Conservation (phyloP, 768 basidiomycete genomes). For the Tricholoma terreum region DNA sequence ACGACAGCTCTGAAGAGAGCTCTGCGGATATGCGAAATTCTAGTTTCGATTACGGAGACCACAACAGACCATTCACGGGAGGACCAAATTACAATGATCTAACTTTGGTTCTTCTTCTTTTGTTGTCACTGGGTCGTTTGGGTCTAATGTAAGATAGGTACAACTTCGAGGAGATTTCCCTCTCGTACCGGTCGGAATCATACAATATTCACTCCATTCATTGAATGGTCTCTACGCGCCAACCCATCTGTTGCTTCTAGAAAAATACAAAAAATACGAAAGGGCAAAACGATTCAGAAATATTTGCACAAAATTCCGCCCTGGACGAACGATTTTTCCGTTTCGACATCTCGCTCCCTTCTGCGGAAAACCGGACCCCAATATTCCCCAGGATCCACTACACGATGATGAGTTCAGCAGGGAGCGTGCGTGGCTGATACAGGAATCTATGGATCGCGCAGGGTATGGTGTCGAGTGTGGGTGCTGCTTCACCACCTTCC, state of each 20-base stretch:
- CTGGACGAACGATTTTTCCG: too few relatives aligned
- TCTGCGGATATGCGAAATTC: not conserved
- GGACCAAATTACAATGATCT: conserved; percentile 45
- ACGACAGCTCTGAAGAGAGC: not conserved
- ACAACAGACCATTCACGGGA: conserved; percentile 38
- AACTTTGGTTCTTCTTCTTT: conserved; percentile 45
- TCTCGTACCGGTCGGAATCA: conserved; percentile 47
- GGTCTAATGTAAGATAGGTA: conserved; percentile 32
- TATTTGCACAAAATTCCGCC: too few relatives aligned
- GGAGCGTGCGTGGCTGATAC: conserved; percentile 42
- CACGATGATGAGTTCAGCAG: conserved; percentile 42
- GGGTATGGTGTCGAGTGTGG: conserved; percentile 72
- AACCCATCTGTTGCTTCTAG: conserved; percentile 47
- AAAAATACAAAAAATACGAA: conserved; percentile 27
- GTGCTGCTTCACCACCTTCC: conserved; percentile 73
- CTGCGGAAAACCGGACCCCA: too few relatives aligned
- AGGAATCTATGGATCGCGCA: conserved; percentile 22
- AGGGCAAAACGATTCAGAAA: conserved; percentile 14
- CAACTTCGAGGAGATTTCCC: conserved; percentile 57
- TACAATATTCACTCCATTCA: conserved; percentile 38
- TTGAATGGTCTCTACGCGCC: conserved; percentile 59
- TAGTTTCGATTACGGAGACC: conserved; percentile 49
- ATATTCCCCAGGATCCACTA: conserved; percentile 16
- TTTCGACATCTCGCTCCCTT: too few relatives aligned
- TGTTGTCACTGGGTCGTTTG: too few relatives aligned